These are phyloP conservation scores for Thermomyces lanuginosus DNA, from an alignment of 2,329 filamentous ascomycete genomes.

Conservation along the genomic window DNA sequence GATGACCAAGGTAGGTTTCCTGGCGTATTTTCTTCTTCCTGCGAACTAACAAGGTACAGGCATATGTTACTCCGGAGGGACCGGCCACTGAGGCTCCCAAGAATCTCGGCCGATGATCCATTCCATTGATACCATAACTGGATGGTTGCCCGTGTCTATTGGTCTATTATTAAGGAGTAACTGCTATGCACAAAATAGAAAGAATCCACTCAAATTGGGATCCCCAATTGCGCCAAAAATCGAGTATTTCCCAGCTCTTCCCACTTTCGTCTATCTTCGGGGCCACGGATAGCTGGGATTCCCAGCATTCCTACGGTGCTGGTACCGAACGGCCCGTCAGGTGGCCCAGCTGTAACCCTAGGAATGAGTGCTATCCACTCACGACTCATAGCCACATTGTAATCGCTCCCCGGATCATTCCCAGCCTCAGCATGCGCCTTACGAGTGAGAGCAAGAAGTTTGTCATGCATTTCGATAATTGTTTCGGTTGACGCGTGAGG, in stretches of 20 bases:
- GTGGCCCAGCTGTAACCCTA: slow-evolving; percentile 7
- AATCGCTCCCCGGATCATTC: slow-evolving; percentile 8
- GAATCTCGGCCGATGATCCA: slow-evolving; percentile 27
- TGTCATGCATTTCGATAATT: slow-evolving; percentile 9
- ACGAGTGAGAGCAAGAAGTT: slow-evolving; percentile 10
- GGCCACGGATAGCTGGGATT: slow-evolving; percentile 10
- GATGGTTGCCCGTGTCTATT: neutral
- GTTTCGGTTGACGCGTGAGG: slow-evolving; percentile 3
- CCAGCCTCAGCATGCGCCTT: slow-evolving; percentile 7
- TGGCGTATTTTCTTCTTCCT: neutral
- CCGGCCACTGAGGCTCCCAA: slow-evolving; percentile 37
- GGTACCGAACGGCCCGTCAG: slow-evolving; percentile 7
- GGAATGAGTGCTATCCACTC: slow-evolving; percentile 14
- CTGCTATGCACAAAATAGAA: neutral
- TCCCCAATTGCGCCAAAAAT: slow-evolving; percentile 10
- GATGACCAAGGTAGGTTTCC: slow-evolving; percentile 53
- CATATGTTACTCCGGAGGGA: slow-evolving; percentile 54
- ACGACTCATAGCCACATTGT: slow-evolving; percentile 14
- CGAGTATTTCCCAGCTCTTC: slow-evolving; percentile 8
- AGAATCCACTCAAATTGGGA: slow-evolving; percentile 6
- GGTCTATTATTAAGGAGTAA: neutral
- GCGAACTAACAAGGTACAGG: slow-evolving; percentile 24
- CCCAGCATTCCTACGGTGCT: slow-evolving; percentile 14
- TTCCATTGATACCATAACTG: no score
- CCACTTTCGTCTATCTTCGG: slow-evolving; percentile 10